Percentiles rank a stretch among this genome's conserved stretches.
phyloP scores from a whole-genome alignment of 2,329 filamentous ascomycete genomes.

The Leptographium radiaticola region DNA sequence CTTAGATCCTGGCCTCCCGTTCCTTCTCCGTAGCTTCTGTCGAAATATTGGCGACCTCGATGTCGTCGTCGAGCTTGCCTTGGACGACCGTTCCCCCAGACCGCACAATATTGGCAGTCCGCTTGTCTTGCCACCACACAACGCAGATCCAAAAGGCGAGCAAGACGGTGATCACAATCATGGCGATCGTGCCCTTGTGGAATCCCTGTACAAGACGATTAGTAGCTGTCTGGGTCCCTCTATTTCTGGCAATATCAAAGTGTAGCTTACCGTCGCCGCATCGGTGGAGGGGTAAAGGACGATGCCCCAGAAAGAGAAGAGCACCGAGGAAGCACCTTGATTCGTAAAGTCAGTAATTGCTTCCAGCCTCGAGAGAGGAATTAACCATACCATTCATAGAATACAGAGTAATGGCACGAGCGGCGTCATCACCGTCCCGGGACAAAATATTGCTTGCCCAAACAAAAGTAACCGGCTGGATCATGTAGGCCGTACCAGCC shows the following conservation, averaged over 20 bases:
- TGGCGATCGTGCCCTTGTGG: not conserved
- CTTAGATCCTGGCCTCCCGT: too few relatives aligned
- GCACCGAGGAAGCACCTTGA: not conserved
- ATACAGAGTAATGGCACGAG: not conserved
- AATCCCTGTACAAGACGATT: not conserved
- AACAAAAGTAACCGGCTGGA: not conserved
- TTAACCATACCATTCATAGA: not conserved
- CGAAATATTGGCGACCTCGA: too few relatives aligned
- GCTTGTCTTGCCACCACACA: conserved; percentile 1
- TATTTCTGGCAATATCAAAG: not conserved
- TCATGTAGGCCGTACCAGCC: not conserved
- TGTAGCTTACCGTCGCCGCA: not conserved
- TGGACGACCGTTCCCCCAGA: not conserved
- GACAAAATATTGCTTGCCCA: not conserved
- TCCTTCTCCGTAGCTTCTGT: too few relatives aligned
- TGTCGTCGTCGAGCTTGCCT: not conserved
- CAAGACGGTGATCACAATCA: not conserved
- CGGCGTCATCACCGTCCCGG: not conserved
- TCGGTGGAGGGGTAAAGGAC: not conserved
- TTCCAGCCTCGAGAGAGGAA: too few relatives aligned
- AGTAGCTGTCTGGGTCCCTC: not conserved
- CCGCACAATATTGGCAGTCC: not conserved
- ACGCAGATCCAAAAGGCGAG: not conserved
- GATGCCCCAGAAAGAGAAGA: conserved; percentile 1
- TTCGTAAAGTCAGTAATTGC: not conserved